These are phyloP conservation scores for Dictyostelium brefeldianum DNA, from an alignment of 78 protist species.

Conservation along the genomic window DNA sequence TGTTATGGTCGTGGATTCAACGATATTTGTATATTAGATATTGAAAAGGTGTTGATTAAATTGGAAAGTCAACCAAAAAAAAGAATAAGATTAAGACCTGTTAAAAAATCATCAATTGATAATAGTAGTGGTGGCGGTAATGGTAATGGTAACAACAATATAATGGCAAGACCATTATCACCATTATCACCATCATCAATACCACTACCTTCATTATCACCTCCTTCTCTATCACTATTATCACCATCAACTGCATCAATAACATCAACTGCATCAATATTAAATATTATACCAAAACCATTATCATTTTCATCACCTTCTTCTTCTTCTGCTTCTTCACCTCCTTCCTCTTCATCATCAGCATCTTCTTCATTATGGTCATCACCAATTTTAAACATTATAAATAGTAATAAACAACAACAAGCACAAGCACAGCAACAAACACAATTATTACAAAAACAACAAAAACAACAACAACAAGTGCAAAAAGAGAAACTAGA, in stretches of 20 bases:
- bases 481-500: too few species aligned
- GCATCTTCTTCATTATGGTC: neutral
- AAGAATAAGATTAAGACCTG: constrained; percentile 56
- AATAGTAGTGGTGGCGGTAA: neutral
- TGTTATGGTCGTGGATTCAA: neutral
- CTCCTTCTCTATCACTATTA: neutral
- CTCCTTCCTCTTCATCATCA: neutral
- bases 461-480: too few species aligned
- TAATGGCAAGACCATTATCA: neutral
- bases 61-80: constrained; percentile 53
- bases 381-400: neutral
- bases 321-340: neutral
- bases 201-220: neutral
- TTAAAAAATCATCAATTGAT: neutral
- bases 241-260: neutral
- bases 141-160: neutral
- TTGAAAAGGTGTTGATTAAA: constrained; percentile 37
- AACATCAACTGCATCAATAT: neutral
- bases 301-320: neutral
- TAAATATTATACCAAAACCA: neutral
- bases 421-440: too few species aligned
- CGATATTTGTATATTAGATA: constrained; percentile 37
- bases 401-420: neutral
- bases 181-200: neutral
- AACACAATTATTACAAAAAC: too few species aligned